Conservation (phyloP, 1,284 basidiomycete species). For the Papiliotrema fonsecae region DNA sequence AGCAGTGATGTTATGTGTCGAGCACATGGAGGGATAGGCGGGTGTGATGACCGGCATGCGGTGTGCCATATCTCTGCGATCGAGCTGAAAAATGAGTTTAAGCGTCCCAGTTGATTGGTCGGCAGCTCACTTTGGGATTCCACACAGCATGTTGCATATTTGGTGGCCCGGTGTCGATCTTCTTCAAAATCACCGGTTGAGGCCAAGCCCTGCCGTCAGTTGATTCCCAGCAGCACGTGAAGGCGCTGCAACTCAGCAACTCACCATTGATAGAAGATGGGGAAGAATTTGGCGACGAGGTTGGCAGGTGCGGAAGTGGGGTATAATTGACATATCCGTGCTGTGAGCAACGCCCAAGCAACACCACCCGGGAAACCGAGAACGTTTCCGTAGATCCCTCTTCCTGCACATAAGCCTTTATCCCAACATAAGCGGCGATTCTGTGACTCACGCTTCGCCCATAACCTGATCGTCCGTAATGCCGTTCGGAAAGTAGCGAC, state of each 20-base stretch:
- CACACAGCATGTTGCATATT: slow-evolving; percentile 83
- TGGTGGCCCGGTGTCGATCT: slow-evolving; percentile 86
- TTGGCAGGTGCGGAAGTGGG: slow-evolving; percentile 91
- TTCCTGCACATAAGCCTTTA: slow-evolving; percentile 54
- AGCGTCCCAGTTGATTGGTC: not conserved
- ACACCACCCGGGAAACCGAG: slow-evolving; percentile 98
- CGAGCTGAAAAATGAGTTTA: slow-evolving; percentile 61
- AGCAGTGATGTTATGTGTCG: slow-evolving; percentile 94
- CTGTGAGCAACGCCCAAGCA: slow-evolving; percentile 97
- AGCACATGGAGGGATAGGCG: slow-evolving; percentile 99
- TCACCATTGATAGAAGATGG: slow-evolving; percentile 93
- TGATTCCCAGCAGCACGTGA: slow-evolving; percentile 4
- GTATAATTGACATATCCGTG: slow-evolving; percentile 97
- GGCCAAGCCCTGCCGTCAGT: slow-evolving; percentile 76
- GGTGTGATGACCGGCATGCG: slow-evolving; percentile 99
- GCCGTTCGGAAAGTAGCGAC: slow-evolving; percentile 91
- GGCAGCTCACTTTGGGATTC: slow-evolving; percentile 80
- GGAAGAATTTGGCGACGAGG: slow-evolving; percentile 94
- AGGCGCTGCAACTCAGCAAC: slow-evolving; percentile 27
- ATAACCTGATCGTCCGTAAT: slow-evolving; percentile 91
- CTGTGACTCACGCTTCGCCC: slow-evolving; percentile 87
- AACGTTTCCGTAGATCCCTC: slow-evolving; percentile 97
- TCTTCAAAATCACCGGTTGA: slow-evolving; percentile 90
- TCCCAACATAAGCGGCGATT: no score
- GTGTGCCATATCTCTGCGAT: slow-evolving; percentile 87